phyloP scores from a whole-genome alignment of 2,329 filamentous ascomycete genomes.

The Tricladium varicosporioides region DNA sequence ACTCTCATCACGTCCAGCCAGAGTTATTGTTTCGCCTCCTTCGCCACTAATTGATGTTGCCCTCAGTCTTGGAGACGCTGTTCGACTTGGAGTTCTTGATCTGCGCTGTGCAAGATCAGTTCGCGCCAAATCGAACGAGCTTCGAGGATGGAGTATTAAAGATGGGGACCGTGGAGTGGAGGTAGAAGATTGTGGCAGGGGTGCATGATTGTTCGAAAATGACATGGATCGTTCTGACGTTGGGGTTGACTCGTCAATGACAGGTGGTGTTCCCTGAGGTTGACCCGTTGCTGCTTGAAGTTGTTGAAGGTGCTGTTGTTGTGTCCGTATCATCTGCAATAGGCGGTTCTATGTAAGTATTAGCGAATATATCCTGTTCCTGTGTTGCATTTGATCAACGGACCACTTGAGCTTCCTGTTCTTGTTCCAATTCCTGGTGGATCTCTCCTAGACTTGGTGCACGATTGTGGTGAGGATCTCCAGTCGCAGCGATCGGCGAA shows the following conservation, averaged over 20 bases:
- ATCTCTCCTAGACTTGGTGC: slow-evolving; percentile 73
- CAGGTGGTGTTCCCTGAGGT: slow-evolving; percentile 39
- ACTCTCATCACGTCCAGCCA: slow-evolving; percentile 69
- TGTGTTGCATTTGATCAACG: slow-evolving; percentile 26
- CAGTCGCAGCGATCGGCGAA: slow-evolving; percentile 41
- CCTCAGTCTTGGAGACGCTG: slow-evolving; percentile 53
- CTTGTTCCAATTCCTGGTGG: slow-evolving; percentile 75
- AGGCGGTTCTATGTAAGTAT: slow-evolving; percentile 61
- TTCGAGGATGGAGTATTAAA: slow-evolving; percentile 43
- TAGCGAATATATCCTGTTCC: slow-evolving; percentile 1
- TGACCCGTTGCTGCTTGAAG: slow-evolving; percentile 45
- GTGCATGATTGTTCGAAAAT: slow-evolving; percentile 38
- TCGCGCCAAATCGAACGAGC: slow-evolving; percentile 58
- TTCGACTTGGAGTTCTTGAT: slow-evolving; percentile 58
- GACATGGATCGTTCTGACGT: slow-evolving; percentile 45
- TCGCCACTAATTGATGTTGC: slow-evolving; percentile 59
- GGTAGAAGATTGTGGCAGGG: slow-evolving; percentile 37
- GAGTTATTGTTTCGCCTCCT: slow-evolving; percentile 54
- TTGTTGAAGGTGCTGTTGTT: slow-evolving; percentile 68
- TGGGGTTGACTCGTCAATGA: slow-evolving; percentile 41
- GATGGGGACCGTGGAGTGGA: slow-evolving; percentile 51
- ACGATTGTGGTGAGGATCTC: slow-evolving; percentile 62
- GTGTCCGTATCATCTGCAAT: slow-evolving; percentile 71
- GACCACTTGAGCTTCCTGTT: slow-evolving; percentile 77
- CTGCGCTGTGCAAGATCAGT: slow-evolving; percentile 51